Conservation (phyloP, 257 asterid species). For the Solanum piurae region DNA sequence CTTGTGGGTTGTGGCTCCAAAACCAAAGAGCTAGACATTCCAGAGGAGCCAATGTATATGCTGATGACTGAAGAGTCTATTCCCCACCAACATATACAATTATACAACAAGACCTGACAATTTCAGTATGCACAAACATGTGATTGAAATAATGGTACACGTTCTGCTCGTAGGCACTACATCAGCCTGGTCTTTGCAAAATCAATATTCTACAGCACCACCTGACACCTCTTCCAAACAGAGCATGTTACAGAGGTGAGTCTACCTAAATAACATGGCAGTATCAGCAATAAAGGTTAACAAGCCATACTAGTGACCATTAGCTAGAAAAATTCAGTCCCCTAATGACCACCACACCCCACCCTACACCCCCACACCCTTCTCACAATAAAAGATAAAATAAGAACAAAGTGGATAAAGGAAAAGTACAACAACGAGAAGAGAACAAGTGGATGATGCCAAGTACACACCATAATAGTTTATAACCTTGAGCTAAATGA, state of each 20-base stretch:
- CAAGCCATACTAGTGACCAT: not conserved
- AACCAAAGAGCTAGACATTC: not conserved
- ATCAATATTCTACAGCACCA: not conserved
- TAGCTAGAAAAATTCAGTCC: not conserved
- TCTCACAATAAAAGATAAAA: not conserved
- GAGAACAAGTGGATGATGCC: not conserved
- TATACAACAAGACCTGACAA: not conserved
- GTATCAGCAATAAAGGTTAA: not conserved
- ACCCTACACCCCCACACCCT: not conserved
- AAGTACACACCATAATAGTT: not conserved
- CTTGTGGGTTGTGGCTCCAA: not conserved
- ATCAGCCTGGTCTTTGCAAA: not conserved
- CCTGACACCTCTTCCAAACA: not conserved
- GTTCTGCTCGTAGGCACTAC: not conserved
- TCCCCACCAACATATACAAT: not conserved
- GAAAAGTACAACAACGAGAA: not conserved
- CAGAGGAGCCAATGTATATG: not conserved
- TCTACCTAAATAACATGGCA: not conserved
- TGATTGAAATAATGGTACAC: not conserved
- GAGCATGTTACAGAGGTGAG: not conserved
- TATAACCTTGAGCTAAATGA: not conserved
- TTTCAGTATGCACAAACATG: not conserved
- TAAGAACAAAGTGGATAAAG: not conserved
- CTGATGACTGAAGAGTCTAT: not conserved
- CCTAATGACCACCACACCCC: not conserved